Evolutionary conservation across 2,329 filamentous ascomycete species (phyloP).

Genomic region (Phoma herbarum): DNA sequence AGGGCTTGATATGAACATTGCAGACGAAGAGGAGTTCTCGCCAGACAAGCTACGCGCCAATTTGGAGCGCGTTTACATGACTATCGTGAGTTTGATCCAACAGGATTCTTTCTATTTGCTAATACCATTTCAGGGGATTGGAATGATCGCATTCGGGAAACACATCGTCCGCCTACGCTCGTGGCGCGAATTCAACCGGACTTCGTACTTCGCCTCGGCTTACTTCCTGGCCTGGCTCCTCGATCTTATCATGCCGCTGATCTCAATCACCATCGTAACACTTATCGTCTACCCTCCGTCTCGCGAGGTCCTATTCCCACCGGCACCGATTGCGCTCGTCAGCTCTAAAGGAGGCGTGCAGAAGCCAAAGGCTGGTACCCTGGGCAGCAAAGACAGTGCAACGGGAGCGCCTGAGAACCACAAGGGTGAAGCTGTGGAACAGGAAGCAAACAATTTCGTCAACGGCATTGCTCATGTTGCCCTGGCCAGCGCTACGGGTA

Average conservation of each 20-base stretch:
- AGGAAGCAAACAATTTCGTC: conserved; percentile 83
- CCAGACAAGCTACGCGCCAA: conserved; percentile 83
- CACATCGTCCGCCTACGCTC: conserved; percentile 80
- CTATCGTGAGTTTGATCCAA: conserved; percentile 58
- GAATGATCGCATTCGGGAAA: conserved; percentile 72
- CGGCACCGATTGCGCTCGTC: conserved; percentile 78
- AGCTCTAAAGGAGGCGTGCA: conserved; percentile 75
- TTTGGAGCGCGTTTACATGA: conserved; percentile 83
- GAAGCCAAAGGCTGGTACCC: conserved; percentile 76
- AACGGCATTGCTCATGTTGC: conserved; percentile 76
- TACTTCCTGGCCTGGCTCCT: conserved; percentile 74
- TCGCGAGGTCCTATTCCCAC: conserved; percentile 74
- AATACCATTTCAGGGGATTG: conserved; percentile 58
- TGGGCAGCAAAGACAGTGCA: conserved; percentile 78
- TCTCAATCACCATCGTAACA: conserved; percentile 67
- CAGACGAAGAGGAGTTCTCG: conserved; percentile 84
- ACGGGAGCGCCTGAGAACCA: conserved; percentile 85
- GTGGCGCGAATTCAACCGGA: conserved; percentile 77
- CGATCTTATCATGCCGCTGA: conserved; percentile 72
- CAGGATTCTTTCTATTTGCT: background rate
- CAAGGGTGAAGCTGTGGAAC: conserved; percentile 83
- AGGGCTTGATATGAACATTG: conserved; percentile 79
- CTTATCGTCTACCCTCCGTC: conserved; percentile 72
- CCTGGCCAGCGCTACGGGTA: conserved; percentile 77
- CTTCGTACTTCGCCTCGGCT: conserved; percentile 69